A percentile compares a stretch with the other conserved stretches of the same genome.
These are phyloP conservation scores for Tanacetum coccineum DNA, from an alignment of 129 eudicot species.

Conservation along the genomic window DNA sequence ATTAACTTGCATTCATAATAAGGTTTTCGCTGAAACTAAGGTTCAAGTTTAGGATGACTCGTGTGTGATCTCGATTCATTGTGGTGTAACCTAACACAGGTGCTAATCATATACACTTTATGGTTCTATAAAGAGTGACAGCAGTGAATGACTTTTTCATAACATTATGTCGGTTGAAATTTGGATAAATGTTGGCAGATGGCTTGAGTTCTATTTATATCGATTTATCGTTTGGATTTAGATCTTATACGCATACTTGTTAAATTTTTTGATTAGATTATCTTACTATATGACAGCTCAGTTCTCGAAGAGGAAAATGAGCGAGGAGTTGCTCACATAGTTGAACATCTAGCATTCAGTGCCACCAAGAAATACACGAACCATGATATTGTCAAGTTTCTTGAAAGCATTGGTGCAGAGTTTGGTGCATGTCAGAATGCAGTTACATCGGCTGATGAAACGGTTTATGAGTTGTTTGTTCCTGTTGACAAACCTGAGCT, in stretches of 20 bases:
- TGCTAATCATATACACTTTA: background rate
- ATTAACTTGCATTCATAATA: too few species aligned
- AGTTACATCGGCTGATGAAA: slow-evolving; percentile 80
- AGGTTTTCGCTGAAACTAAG: background rate
- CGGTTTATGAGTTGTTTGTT: slow-evolving; percentile 89
- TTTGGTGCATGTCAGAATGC: slow-evolving; percentile 99
- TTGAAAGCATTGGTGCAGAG: slow-evolving; percentile 96
- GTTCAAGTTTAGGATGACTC: background rate
- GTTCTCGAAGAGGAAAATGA: slow-evolving; percentile 92
- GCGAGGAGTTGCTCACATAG: slow-evolving; percentile 89
- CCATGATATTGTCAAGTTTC: slow-evolving; percentile 89
- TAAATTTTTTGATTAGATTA: slow-evolving; percentile 16
- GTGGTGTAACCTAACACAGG: background rate
- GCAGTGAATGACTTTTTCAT: background rate
- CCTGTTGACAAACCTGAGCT: slow-evolving; percentile 93
- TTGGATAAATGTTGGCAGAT: background rate
- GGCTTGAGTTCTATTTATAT: background rate
- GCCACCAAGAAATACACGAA: slow-evolving; percentile 88
- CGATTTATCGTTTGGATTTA: background rate
- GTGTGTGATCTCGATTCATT: background rate
- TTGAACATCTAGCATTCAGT: slow-evolving; percentile 98
- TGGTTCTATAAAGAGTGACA: background rate
- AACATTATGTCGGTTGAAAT: background rate
- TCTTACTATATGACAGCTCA: slow-evolving; percentile 62
- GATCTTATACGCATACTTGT: slow-evolving; percentile 6